These are phyloP conservation scores for Fusarium longipes DNA, from an alignment of 2,329 filamentous ascomycete species.

Conservation along the genomic window DNA sequence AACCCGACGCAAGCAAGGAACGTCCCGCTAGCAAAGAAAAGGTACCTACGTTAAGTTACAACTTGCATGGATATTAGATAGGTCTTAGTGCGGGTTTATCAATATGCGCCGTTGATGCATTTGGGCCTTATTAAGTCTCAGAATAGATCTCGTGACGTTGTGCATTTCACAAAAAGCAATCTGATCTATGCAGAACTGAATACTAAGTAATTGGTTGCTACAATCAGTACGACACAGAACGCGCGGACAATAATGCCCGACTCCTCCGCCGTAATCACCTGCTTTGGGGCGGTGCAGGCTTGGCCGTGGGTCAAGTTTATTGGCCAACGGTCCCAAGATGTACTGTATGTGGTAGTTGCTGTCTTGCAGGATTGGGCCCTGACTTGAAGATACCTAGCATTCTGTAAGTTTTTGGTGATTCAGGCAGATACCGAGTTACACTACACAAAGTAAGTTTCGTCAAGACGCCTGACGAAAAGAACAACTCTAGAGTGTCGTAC, in stretches of 20 bases:
- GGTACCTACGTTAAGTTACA: neutral
- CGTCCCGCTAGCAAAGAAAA: conserved; percentile 13
- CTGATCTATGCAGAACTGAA: conserved; percentile 8
- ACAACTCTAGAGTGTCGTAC: conserved; percentile 6
- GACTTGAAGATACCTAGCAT: neutral
- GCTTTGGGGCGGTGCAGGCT: conserved; percentile 31
- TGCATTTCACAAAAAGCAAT: neutral
- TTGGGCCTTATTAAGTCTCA: neutral
- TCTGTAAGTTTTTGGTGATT: neutral
- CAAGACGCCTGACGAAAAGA: neutral
- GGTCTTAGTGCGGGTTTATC: neutral
- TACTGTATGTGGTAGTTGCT: neutral
- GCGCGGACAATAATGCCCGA: conserved; percentile 12
- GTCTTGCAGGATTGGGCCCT: conserved; percentile 1
- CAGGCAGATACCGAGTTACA: neutral
- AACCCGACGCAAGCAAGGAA: conserved; percentile 18
- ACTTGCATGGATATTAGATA: conserved; percentile 14
- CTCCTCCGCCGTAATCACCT: conserved; percentile 10
- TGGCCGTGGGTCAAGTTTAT: conserved; percentile 21
- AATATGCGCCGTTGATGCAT: neutral
- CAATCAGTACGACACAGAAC: neutral
- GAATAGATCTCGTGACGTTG: conserved; percentile 7
- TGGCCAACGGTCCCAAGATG: neutral
- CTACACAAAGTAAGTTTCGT: neutral
- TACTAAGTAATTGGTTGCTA: neutral